Base-by-base conservation (phyloP, 1,139 yeast genomes). In the Blastobotrys niveus region DNA sequence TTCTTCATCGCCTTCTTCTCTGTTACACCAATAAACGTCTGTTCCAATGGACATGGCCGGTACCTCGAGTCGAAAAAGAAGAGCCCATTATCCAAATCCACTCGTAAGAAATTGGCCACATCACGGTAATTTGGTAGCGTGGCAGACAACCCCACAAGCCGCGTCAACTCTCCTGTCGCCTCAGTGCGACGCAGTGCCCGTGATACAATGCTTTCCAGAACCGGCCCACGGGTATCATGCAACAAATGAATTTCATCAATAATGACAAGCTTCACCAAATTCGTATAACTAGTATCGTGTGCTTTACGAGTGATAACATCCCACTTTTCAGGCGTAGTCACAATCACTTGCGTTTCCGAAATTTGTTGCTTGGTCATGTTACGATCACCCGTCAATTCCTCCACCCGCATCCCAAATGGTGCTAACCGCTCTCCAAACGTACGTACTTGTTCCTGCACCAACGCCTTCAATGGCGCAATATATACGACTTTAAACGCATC, bases 311-410 rank as follows among this genome's bases (percentile, higher is more conserved):
- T 89, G 19, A 89, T 81, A 25, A 91, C 88, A 65, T 91, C 98
- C 97, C 98, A 91, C 60, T 91, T 91, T 59, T 87, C 96, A 0
- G 96, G 96, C 0, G 98, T 91, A 0, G 97, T 87, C 2, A 91
- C 94, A 45, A 91, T 70, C 31, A 91, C 68, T 57, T 91, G 96
- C 0, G 96, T 84, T 40, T 79, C 80, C 2, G 75, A 63, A 27
- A 91, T 82, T 61, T 91, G 95, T 45, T 76, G 79, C 52, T 78
- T 81, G 1, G 93, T 82, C 50, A 91, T 65, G 48, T 80, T 79
- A 42, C 89, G 76, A 59, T 91, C 98, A 60, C 98, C 98, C 1
- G 97, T 88, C 46, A 91, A 69, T 63, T 91, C 98, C 40, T 81
- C 79, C 1, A 89, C 97, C 12, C 70, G 75, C 4, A 88, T 70